Base-by-base conservation (phyloP, 2,329 filamentous ascomycete species). In the Aphanoascus verrucosus region DNA sequence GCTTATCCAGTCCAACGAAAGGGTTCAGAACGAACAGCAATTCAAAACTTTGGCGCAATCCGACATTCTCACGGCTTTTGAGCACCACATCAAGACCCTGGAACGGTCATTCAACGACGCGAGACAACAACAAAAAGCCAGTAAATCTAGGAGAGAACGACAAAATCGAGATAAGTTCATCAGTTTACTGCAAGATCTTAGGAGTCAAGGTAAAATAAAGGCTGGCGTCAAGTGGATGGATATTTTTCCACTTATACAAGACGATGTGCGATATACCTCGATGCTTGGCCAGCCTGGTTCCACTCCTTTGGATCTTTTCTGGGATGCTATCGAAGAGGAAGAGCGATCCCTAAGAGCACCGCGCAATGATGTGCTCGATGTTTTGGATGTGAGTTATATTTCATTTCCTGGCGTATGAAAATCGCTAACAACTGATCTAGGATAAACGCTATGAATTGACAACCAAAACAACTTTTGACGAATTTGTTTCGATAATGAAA, bases 291-390 rank as follows among this genome's bases (percentile, higher is more conserved):
- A 94, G 65, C 72, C 80, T 55, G 90, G 91, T 53, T 95, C 90
- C 3, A 86, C 82, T 3, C 88, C 93, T 12, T 78, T 95, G 59
- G 89, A 97, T 63, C 76, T 98, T 5, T 97, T 98, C 73, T 96
- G 91, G 88, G 93, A 98, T 67, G 76, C 90, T 46, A 78, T 97
- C 23, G 93, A 97, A 67, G 89, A 95, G 67, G 89, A 97, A 68
- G 91, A 98, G 65, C 82, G 86, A 55, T 83, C 84, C n/a, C 75
- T 96, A 46, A 84, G 90, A 57, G 83, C 81, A 48, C 84, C 85
- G 47, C 79, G 88, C 57, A 94, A 93, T 65, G 83, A 89, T 64
- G 86, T 94, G 38, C 74, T 93, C 59, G 89, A 95, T 71, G 88
- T 93, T 60, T 77, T 95, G 61, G 87, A 94, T 76, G 88, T 93